Evolutionary conservation across 805 yeast genomes (phyloP).

Genomic region (Blastobotrys attinorum): DNA sequence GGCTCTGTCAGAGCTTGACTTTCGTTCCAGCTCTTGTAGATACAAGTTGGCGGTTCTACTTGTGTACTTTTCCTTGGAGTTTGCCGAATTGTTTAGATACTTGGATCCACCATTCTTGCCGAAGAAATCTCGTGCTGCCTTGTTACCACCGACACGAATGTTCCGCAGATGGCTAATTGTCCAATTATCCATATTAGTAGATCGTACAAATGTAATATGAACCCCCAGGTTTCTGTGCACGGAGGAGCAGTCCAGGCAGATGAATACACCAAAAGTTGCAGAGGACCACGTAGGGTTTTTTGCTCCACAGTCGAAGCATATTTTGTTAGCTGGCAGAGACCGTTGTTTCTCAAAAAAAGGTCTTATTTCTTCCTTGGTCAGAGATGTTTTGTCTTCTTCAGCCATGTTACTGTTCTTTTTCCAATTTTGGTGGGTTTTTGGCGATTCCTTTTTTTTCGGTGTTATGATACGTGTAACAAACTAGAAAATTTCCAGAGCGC

Average conservation of each 20-base stretch:
- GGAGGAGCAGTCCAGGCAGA: slow-evolving; percentile 92
- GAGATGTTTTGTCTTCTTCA: slow-evolving; percentile 18
- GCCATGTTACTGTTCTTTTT: too few relatives aligned
- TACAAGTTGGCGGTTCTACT: slow-evolving; percentile 73
- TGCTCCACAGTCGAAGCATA: slow-evolving; percentile 88
- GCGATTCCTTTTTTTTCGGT: background rate
- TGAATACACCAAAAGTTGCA: slow-evolving; percentile 86
- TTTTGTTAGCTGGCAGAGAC: slow-evolving; percentile 63
- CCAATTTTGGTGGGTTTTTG: background rate
- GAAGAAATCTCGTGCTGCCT: slow-evolving; percentile 74
- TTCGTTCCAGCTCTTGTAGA: slow-evolving; percentile 67
- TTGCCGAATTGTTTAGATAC: slow-evolving; percentile 47
- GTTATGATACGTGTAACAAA: background rate
- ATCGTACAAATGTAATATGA: slow-evolving; percentile 90
- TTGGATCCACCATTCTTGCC: slow-evolving; percentile 79
- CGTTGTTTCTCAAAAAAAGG: slow-evolving; percentile 56
- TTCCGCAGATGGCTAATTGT: slow-evolving; percentile 80
- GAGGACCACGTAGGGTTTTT: slow-evolving; percentile 98
- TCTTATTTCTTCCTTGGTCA: slow-evolving; percentile 54
- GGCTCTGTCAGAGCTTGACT: slow-evolving; percentile 56
- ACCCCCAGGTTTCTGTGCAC: slow-evolving; percentile 95
- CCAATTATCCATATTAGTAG: slow-evolving; percentile 92
- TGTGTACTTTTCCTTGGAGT: slow-evolving; percentile 72
- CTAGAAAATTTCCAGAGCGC: too few relatives aligned
- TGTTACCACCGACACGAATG: slow-evolving; percentile 92